A percentile compares a stretch with the other conserved stretches of the same genome.
phyloP scores from a whole-genome alignment of 306 rosid genomes.

The Rubus idaeus region DNA sequence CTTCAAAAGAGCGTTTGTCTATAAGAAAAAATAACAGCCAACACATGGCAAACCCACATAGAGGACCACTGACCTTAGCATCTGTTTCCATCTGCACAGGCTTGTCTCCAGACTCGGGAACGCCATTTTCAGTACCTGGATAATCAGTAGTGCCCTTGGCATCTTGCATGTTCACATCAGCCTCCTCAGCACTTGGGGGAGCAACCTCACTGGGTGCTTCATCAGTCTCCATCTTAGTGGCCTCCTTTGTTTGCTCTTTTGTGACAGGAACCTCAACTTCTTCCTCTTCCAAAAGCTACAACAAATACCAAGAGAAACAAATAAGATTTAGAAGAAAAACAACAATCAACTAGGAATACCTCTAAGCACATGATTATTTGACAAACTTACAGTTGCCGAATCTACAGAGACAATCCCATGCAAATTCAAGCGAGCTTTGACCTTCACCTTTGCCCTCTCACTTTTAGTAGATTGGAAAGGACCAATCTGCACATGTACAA shows the following conservation, averaged over 20 bases:
- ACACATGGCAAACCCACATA: background rate
- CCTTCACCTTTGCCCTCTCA: conserved; percentile 71
- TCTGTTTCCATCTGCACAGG: conserved; percentile 87
- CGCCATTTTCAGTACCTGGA: conserved; percentile 58
- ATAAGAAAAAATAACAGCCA: background rate
- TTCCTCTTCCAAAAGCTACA: conserved; percentile 88
- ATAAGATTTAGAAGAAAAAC: background rate
- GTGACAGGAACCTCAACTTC: conserved; percentile 72
- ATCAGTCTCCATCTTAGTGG: conserved; percentile 75
- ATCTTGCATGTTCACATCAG: conserved; percentile 82
- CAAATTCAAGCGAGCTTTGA: conserved; percentile 69
- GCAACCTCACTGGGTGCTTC: conserved; percentile 53
- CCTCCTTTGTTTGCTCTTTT: conserved; percentile 55
- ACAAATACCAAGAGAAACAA: conserved; percentile 8
- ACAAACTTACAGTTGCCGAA: conserved; percentile 69
- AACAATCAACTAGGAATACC: background rate
- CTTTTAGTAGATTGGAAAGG: conserved; percentile 63
- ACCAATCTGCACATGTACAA: conserved; percentile 63
- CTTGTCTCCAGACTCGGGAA: conserved; percentile 66
- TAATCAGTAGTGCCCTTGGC: conserved; percentile 55
- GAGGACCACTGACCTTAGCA: conserved; percentile 50
- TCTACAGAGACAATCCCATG: conserved; percentile 81
- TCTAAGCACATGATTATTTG: conserved; percentile 3
- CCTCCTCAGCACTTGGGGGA: conserved; percentile 46
- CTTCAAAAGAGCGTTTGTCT: background rate